Evolutionary conservation across 345 rosid genomes (phyloP), one percentile per base, ranked within the genome.

Genomic region (Lepidium sativum): DNA sequence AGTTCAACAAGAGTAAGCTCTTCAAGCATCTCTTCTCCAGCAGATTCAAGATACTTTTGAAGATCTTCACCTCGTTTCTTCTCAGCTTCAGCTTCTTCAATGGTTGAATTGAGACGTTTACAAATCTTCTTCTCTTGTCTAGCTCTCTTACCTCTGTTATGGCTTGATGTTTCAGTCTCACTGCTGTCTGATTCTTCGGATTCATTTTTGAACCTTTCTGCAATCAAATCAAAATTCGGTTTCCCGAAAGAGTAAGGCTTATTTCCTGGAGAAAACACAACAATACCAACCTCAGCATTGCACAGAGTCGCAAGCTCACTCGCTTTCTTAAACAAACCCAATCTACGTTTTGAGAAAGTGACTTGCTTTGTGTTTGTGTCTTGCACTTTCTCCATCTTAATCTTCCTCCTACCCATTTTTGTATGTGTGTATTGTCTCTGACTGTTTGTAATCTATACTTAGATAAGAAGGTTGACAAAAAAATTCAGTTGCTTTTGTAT

Each of bases 261-360:
- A 59, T 80, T 73, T 2, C 70, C 60, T 0, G 80, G 80, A 9
- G 80, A 81, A 47, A 72, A 78, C 23, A 78, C 77, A 25, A 55
- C 61, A 6, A 81, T 45, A 20, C 65, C 80, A 9, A 73, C 50
- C 60, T 81, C 59, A 0, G 73, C 80, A 15, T 77, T 67, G 34
- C 71, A 74, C 8, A 76, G 48, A 20, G 77, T 74, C 4, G 72
- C 75, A 1, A 81, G 49, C 65, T 80, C 84, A 5, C 66, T 73
- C 6, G 80, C 82, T 15, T 75, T 78, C 54, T 80, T 80, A 63
- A 72, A 68, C 50, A 80, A 39, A 12, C 78, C 80, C 8, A 60
- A 16, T 10, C 74, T 71, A 11, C 80, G 80, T 49, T 78, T 80
- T 0, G 82, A 79, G 32, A 75, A 81, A 0, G 81, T 66, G 6